Evolutionary conservation across 208 protist genomes (phyloP).

Genomic region (Acanthamoeba healyi): DNA sequence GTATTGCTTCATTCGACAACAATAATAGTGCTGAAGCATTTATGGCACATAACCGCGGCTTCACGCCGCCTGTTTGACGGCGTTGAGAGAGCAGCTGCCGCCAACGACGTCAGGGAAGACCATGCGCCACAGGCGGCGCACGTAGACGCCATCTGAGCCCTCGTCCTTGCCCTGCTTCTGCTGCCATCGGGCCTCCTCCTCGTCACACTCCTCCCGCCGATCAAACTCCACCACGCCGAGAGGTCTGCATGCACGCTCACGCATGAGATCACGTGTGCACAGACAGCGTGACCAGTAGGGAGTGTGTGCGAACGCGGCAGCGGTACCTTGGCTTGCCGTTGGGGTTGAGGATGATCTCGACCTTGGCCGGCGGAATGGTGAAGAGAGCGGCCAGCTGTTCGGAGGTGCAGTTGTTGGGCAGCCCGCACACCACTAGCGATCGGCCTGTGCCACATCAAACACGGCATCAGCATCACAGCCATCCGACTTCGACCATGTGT

Average conservation of each 20-base stretch:
- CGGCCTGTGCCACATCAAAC: background rate
- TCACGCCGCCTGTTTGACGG: background rate
- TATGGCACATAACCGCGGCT: too few species aligned
- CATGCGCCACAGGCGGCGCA: slow-evolving; percentile 30
- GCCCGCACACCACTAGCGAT: slow-evolving; percentile 56
- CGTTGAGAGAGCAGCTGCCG: slow-evolving; percentile 40
- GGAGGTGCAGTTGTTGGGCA: background rate
- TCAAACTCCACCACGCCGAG: slow-evolving; percentile 69
- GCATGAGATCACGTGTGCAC: too few species aligned
- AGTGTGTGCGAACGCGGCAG: background rate
- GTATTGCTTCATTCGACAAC: too few species aligned
- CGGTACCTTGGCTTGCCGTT: slow-evolving; percentile 57
- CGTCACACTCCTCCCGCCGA: slow-evolving; percentile 22
- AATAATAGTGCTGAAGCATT: too few species aligned
- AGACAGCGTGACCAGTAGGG: too few species aligned
- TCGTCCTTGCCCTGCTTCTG: background rate
- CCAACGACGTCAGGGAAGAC: slow-evolving; percentile 67
- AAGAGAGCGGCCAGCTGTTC: slow-evolving; percentile 19
- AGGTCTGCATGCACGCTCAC: background rate
- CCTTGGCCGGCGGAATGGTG: background rate
- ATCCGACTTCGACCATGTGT: background rate
- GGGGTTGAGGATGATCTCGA: slow-evolving; percentile 58
- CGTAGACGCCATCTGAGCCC: slow-evolving; percentile 33
- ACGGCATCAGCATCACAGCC: too few species aligned
- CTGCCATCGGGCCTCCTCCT: slow-evolving; percentile 46